Base-by-base conservation (phyloP, 768 basidiomycete species). In the Infundibulicybe gibba region DNA sequence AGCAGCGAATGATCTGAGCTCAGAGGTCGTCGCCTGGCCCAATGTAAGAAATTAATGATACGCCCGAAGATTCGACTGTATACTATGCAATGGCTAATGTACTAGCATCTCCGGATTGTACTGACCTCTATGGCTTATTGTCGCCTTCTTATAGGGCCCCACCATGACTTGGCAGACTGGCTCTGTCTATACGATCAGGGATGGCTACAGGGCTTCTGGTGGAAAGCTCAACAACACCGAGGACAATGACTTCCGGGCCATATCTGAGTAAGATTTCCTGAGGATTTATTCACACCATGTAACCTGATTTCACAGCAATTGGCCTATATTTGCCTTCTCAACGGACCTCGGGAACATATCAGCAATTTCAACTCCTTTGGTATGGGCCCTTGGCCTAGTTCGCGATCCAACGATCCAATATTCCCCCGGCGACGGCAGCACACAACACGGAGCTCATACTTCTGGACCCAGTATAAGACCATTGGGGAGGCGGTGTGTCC, bases 241-340 rank as follows among this genome's bases (percentile, higher is more conserved):
- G 38, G 81, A 83, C 57, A 76, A 72, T n/a, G 67, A 68, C 47
- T 85, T 81, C 70, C 77, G 82, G n/a, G 73, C 78, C 3, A 71
- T 83, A 4, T 8, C 3, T 4, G 25, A 25, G 25, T 25, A 8
- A 25, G 25, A 25, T 25, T 25, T 8, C 25, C 8, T 4, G 25
- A 8, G 25, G 25, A 25, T 8, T 25, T 25, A 8, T 8, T 8
- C 3, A 4, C 25, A 25, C 25, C 25, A 25, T 25, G 25, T 25
- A 25, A 25, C 25, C 4, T 25, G 25, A 4, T 25, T 25, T 32
- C 64, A 63, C 10, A 59, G 81, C 54, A 63, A 74, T 48, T 83
- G 81, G 81, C 81, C 81, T 13, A 80, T 85, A 6, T 84, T 85
- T 53, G 81, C 69, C 6, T 69, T 19, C 76, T 76, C 21, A 25